Evolutionary conservation across 345 rosid genomes (phyloP).

Genomic region (Citrus inodora): DNA sequence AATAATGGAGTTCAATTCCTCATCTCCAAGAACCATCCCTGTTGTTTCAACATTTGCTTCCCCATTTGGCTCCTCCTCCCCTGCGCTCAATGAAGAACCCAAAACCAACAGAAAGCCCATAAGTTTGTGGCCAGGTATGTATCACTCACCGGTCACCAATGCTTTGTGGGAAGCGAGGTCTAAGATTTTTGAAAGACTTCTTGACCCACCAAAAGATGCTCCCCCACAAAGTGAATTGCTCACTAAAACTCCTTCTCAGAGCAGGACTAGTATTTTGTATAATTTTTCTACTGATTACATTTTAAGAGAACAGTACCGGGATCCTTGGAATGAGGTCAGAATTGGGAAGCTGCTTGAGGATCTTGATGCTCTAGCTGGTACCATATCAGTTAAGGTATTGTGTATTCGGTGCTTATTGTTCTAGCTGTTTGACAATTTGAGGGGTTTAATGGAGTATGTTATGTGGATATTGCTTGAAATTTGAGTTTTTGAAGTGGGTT

Average conservation of each 20-base stretch:
- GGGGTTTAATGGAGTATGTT: background rate
- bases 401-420: background rate
- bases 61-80: constrained; percentile 34
- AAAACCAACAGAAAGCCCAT: constrained; percentile 51
- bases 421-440: background rate
- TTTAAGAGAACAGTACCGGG: constrained; percentile 77
- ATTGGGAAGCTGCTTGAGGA: constrained; percentile 86
- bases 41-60: constrained; percentile 63
- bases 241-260: constrained; percentile 54
- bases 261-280: constrained; percentile 66
- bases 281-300: constrained; percentile 63
- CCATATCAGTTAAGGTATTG: constrained; percentile 81
- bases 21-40: constrained; percentile 46
- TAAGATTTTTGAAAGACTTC: constrained; percentile 59
- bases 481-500: constrained; percentile 11
- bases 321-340: constrained; percentile 92
- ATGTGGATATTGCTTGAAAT: constrained; percentile 10
- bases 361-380: constrained; percentile 89
- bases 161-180: constrained; percentile 89
- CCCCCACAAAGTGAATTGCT: constrained; percentile 76
- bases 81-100: constrained; percentile 14
- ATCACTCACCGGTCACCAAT: constrained; percentile 71
- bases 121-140: constrained; percentile 89
- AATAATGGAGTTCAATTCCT: constrained; percentile 31
- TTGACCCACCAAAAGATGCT: constrained; percentile 81